Conservation (phyloP, 257 asterid species). For the Solanum chiquidenum region DNA sequence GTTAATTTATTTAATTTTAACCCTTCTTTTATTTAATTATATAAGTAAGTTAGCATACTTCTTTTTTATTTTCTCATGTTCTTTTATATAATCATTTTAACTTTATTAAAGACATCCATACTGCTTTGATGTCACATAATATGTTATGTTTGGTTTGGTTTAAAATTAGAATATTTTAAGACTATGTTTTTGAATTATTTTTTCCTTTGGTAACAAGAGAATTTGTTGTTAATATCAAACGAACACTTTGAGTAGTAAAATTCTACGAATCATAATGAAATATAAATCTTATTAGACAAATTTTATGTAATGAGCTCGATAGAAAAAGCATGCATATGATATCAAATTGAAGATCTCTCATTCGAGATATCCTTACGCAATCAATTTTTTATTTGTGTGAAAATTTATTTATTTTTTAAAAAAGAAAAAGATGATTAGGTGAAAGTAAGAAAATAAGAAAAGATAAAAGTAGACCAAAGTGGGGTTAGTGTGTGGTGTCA, state of each 20-base stretch:
- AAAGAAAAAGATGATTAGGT: not conserved
- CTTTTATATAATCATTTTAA: not conserved
- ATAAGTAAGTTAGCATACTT: not conserved
- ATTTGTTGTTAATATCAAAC: not conserved
- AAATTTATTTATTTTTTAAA: too few relatives aligned
- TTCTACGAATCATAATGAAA: not conserved
- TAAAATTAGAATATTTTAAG: not conserved
- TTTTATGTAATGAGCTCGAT: fast-evolving
- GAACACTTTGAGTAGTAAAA: too few relatives aligned
- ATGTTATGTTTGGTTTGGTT: not conserved
- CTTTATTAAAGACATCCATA: not conserved
- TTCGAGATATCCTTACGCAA: not conserved
- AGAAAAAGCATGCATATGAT: not conserved
- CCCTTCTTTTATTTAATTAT: not conserved
- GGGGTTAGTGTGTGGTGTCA: conserved; percentile 25
- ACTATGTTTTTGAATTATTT: not conserved
- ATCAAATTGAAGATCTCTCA: not conserved
- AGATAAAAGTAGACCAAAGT: not conserved
- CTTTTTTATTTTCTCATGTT: not conserved
- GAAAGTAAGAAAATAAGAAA: not conserved
- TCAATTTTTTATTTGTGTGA: not conserved
- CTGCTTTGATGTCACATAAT: not conserved
- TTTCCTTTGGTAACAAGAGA: too few relatives aligned
- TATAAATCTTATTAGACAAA: fast-evolving
- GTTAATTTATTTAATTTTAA: not conserved